These are phyloP conservation scores for Rhizopogon vesiculosus DNA, from an alignment of 768 basidiomycete genomes.

Conservation along the genomic window DNA sequence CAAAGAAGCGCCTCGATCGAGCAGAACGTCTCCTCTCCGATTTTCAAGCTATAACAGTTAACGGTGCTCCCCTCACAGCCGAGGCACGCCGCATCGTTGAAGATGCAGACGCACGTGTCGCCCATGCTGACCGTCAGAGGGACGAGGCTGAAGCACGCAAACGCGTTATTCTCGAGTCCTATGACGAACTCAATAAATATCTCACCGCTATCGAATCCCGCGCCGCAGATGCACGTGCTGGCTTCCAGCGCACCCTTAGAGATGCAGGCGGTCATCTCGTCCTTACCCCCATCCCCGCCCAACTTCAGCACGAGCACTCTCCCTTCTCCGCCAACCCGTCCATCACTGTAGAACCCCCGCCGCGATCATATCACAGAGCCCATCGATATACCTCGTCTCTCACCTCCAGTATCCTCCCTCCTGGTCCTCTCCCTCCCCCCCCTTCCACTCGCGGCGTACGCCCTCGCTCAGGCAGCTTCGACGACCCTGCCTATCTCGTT, in stretches of 20 bases:
- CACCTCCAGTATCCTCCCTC: constrained; percentile 28
- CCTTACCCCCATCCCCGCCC: constrained; percentile 26
- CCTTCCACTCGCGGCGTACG: constrained; percentile 29
- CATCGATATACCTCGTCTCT: constrained; percentile 19
- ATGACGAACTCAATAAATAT: constrained; percentile 47
- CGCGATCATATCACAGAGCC: constrained; percentile 10
- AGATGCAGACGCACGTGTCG: constrained; percentile 46
- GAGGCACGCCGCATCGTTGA: constrained; percentile 33
- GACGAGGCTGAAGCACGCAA: constrained; percentile 52
- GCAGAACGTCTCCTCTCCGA: constrained; percentile 41
- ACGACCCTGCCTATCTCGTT: constrained; percentile 26
- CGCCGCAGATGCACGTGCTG: constrained; percentile 44
- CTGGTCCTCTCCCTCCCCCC: constrained; percentile 36
- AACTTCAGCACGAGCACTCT: constrained; percentile 7
- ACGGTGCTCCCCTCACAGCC: constrained; percentile 20
- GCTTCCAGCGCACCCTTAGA: constrained; percentile 39
- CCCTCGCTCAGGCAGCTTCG: constrained; percentile 40
- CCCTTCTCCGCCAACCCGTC: constrained; percentile 20
- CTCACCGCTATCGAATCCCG: constrained; percentile 41
- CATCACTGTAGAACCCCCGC: constrained; percentile 23
- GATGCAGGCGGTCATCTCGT: constrained; percentile 43
- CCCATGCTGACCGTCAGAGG: constrained; percentile 45
- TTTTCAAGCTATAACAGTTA: constrained; percentile 18
- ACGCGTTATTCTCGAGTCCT: constrained; percentile 40
- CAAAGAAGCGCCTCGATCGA: constrained; percentile 46